Evolutionary conservation across 257 asterid genomes (phyloP).

Genomic region (Solanum lycopersicoides): DNA sequence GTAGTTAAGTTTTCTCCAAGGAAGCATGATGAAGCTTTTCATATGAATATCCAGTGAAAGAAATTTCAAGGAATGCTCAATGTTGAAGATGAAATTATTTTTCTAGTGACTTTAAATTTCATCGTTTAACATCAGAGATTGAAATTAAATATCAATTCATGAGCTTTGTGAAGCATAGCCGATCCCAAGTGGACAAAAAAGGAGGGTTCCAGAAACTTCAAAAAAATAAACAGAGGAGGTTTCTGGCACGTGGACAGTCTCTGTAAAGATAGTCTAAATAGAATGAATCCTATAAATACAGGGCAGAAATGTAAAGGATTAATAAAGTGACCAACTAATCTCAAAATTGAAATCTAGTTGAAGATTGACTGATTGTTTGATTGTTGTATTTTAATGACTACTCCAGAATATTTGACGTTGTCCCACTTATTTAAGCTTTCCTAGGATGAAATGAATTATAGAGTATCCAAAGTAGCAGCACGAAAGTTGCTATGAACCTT

Average conservation of each 20-base stretch:
- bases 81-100: neutral
- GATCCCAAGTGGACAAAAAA: neutral
- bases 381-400: neutral
- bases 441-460: neutral
- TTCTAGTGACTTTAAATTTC: neutral
- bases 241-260: neutral
- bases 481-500: neutral
- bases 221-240: neutral
- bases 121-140: neutral
- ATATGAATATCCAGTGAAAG: neutral
- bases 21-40: neutral
- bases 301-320: neutral
- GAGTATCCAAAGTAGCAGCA: neutral
- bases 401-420: neutral
- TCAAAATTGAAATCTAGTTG: neutral
- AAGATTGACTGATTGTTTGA: neutral
- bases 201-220: neutral
- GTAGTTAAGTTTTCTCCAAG: neutral
- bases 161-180: neutral
- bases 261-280: neutral
- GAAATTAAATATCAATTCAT: neutral
- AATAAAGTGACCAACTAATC: neutral
- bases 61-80: neutral
- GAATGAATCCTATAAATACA: neutral
- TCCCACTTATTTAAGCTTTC: neutral